phyloP scores from a whole-genome alignment of 2,329 filamentous ascomycete genomes.

The Aspergillus ochraceoroseus region DNA sequence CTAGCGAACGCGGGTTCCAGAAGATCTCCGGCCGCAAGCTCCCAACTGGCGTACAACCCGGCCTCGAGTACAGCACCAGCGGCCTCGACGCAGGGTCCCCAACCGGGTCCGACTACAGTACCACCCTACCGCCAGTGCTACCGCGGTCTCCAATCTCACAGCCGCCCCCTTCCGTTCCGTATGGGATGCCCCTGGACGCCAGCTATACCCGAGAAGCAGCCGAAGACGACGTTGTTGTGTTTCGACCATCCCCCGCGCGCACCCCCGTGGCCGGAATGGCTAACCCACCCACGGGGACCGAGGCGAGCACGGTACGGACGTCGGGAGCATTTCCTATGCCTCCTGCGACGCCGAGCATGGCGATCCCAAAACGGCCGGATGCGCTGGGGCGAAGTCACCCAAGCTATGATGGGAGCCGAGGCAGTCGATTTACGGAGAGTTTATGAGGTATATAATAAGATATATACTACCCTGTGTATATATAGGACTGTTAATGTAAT shows the following conservation, averaged over 20 bases:
- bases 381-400: constrained; percentile 42
- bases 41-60: constrained; percentile 43
- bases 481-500: constrained; percentile 10
- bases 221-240: constrained; percentile 33
- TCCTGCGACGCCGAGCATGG: constrained; percentile 11
- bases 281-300: constrained; percentile 24
- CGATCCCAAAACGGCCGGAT: constrained; percentile 32
- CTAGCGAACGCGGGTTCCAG: constrained; percentile 47
- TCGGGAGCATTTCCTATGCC: constrained; percentile 24
- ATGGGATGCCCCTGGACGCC: constrained; percentile 30
- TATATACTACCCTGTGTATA: too few species aligned
- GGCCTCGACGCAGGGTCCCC: constrained; percentile 32
- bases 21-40: constrained; percentile 49
- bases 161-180: constrained; percentile 29
- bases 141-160: constrained; percentile 23
- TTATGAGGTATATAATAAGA: constrained; percentile 22
- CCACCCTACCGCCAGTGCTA: constrained; percentile 25
- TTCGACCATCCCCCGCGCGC: constrained; percentile 43
- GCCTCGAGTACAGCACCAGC: constrained; percentile 46
- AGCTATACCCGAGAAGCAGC: constrained; percentile 31
- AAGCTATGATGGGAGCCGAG: constrained; percentile 43
- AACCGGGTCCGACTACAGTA: constrained; percentile 25
- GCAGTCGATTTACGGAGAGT: constrained; percentile 44
- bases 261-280: constrained; percentile 40
- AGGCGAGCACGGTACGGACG: constrained; percentile 21